Conservation (phyloP, 2,329 filamentous ascomycete genomes). For the Aphanoascus verrucosus region DNA sequence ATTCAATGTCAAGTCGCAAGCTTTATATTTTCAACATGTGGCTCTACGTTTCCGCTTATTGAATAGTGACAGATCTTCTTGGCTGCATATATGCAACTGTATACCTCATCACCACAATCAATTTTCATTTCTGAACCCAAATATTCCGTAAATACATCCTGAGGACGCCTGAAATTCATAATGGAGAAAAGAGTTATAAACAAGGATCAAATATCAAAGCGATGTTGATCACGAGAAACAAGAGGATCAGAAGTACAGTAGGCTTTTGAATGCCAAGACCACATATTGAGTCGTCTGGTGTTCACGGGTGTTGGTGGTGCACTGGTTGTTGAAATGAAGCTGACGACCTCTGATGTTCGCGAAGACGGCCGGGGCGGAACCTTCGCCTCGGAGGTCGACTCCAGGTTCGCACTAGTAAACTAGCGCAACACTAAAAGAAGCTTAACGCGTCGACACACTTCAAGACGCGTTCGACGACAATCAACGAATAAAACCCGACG, state of each 20-base stretch:
- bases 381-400: too few species aligned
- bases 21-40: not conserved
- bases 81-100: too few species aligned
- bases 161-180: too few species aligned
- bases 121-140: too few species aligned
- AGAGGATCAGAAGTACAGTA: slow-evolving; percentile 53
- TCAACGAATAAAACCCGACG: not conserved
- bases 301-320: not conserved
- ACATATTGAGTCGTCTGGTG: not conserved
- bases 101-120: too few species aligned
- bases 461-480: slow-evolving; percentile 6
- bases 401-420: not conserved
- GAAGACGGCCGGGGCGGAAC: too few species aligned
- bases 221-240: slow-evolving; percentile 62
- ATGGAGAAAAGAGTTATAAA: too few species aligned
- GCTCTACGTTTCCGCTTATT: too few species aligned
- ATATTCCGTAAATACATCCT: too few species aligned
- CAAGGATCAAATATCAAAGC: too few species aligned
- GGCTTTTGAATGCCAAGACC: not conserved
- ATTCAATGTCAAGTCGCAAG: not conserved
- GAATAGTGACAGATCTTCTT: too few species aligned
- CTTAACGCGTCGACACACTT: slow-evolving; percentile 15
- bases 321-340: not conserved
- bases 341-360: too few species aligned
- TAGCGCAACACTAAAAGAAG: slow-evolving; percentile 9